phyloP scores from a whole-genome alignment of 1,284 basidiomycete species.

The Porodaedalea pini region DNA sequence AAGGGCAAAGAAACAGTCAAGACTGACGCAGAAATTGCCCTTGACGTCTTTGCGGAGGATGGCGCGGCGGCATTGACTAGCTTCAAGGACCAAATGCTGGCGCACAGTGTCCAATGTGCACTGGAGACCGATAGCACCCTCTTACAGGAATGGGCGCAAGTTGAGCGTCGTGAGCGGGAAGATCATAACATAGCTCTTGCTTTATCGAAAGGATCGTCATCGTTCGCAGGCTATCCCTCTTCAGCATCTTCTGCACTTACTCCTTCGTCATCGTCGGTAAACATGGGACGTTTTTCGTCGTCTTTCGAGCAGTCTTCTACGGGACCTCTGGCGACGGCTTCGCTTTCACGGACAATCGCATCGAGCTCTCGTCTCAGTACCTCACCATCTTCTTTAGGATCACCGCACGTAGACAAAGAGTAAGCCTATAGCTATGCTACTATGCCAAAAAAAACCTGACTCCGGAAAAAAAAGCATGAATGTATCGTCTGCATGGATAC shows the following conservation, averaged over 20 bases:
- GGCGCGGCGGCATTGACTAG: not conserved
- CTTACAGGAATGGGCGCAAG: not conserved
- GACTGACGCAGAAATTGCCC: constrained; percentile 2
- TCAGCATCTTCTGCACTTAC: no score
- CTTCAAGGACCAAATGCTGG: not conserved
- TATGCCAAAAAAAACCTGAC: not conserved
- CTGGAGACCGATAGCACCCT: not conserved
- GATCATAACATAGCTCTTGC: not conserved
- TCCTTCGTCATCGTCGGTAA: no score
- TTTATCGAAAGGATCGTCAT: not conserved
- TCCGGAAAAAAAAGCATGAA: constrained; percentile 22
- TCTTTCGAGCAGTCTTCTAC: no score
- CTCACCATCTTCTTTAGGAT: no score
- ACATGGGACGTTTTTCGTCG: no score
- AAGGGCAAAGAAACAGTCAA: constrained; percentile 1
- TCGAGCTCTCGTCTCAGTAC: no score
- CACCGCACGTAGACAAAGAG: not conserved
- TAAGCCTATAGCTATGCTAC: not conserved
- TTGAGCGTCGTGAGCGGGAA: not conserved
- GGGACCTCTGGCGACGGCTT: no score
- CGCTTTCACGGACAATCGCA: no score
- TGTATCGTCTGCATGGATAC: constrained; percentile 38
- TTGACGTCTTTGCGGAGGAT: constrained; percentile 5
- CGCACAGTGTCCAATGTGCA: not conserved
- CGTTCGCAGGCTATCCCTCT: no score